Evolutionary conservation across 306 rosid species (phyloP).

Genomic region (Cucurbita ficifolia): DNA sequence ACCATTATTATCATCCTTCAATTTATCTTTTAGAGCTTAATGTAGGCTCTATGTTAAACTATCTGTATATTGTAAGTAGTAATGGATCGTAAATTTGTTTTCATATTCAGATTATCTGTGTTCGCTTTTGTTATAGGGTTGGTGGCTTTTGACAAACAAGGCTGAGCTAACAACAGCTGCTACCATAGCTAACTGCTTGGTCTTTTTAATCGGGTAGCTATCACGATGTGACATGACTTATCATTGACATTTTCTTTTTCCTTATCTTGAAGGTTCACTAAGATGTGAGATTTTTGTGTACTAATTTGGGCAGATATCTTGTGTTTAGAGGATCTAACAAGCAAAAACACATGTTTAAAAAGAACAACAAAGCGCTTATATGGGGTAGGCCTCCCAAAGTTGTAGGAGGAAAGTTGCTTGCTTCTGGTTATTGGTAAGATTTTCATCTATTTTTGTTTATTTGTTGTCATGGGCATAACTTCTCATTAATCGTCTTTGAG

Average conservation of each 20-base stretch:
- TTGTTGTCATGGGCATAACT: background rate
- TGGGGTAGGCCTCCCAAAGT: constrained; percentile 88
- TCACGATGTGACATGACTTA: background rate
- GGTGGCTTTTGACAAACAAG: constrained; percentile 81
- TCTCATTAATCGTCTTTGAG: background rate
- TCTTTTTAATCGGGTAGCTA: constrained; percentile 72
- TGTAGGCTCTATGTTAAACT: background rate
- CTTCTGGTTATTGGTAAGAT: constrained; percentile 92
- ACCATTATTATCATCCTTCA: background rate
- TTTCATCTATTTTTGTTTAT: constrained; percentile 4
- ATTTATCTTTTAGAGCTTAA: background rate
- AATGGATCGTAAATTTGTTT: background rate
- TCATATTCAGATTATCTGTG: constrained; percentile 1
- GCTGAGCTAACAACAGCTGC: constrained; percentile 52
- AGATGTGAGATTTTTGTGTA: background rate
- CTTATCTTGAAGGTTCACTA: background rate
- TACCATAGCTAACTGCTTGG: constrained; percentile 52
- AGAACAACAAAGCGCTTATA: constrained; percentile 69
- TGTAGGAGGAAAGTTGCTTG: constrained; percentile 84
- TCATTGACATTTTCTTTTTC: background rate
- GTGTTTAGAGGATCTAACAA: constrained; percentile 98
- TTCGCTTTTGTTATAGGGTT: constrained; percentile 44
- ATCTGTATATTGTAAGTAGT: background rate
- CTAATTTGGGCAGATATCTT: constrained; percentile 40
- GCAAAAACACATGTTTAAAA: constrained; percentile 82